phyloP scores from a whole-genome alignment of 23 red algal species.

The Gracilaria vermiculophylla region DNA sequence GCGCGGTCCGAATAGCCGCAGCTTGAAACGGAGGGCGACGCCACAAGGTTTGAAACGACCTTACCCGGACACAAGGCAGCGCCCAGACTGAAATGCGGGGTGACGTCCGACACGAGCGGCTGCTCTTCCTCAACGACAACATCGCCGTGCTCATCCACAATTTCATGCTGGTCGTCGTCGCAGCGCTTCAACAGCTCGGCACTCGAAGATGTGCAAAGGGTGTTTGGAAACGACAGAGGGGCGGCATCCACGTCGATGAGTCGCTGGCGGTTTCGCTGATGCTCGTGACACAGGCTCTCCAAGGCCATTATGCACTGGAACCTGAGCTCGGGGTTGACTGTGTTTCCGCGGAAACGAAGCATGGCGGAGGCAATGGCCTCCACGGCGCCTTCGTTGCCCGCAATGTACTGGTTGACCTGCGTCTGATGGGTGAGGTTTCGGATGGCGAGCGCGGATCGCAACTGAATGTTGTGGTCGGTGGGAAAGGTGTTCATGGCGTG shows the following conservation, averaged over 20 bases:
- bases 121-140: conserved; percentile 42
- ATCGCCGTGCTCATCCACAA: conserved; percentile 29
- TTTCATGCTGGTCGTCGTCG: not conserved
- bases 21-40: conserved; percentile 20
- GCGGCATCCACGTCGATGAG: not conserved
- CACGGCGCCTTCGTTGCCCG: conserved; percentile 33
- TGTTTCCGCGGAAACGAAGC: conserved; percentile 2
- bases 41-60: not conserved
- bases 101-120: not conserved
- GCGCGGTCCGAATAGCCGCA: not conserved
- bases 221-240: not conserved
- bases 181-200: not conserved
- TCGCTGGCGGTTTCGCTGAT: conserved; percentile 39
- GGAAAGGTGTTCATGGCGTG: conserved; percentile 27
- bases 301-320: conserved; percentile 46
- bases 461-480: not conserved
- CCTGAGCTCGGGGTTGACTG: not conserved
- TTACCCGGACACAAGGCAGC: conserved; percentile 21
- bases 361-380: conserved; percentile 29
- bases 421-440: conserved; percentile 42
- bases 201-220: not conserved
- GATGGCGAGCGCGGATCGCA: not conserved
- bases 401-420: conserved; percentile 59
- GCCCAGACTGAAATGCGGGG: conserved; percentile 30
- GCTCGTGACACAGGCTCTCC: conserved; percentile 33